Evolutionary conservation across 805 yeast species (phyloP).

Genomic region (Candida bentonensis): DNA sequence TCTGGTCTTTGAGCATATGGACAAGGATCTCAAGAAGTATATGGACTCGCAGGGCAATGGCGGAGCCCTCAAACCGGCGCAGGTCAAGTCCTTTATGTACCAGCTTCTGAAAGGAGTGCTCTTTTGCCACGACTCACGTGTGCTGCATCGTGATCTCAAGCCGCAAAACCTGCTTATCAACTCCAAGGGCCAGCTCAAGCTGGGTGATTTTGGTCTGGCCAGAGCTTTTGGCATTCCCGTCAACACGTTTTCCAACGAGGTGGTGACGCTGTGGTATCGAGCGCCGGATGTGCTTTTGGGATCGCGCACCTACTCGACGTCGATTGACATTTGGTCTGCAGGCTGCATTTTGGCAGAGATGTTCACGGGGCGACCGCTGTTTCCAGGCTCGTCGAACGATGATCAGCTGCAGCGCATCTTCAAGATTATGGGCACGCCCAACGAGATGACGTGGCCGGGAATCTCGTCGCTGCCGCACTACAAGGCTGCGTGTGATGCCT

Average conservation of each 20-base stretch:
- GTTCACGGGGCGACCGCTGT: slow-evolving; percentile 95
- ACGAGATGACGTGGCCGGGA: slow-evolving; percentile 96
- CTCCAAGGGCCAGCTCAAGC: slow-evolving; percentile 76
- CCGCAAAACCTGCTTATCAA: slow-evolving; percentile 90
- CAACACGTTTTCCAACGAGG: slow-evolving; percentile 93
- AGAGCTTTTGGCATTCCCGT: slow-evolving; percentile 97
- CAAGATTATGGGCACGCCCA: slow-evolving; percentile 92
- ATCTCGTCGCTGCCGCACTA: slow-evolving; percentile 69
- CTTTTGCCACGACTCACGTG: slow-evolving; percentile 75
- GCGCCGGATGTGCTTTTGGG: slow-evolving; percentile 96
- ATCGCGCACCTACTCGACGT: slow-evolving; percentile 87
- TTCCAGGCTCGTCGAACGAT: slow-evolving; percentile 93
- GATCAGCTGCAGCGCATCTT: slow-evolving; percentile 89
- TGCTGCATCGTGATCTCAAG: slow-evolving; percentile 73
- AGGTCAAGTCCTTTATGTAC: slow-evolving; percentile 85
- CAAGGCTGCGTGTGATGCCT: slow-evolving; percentile 67
- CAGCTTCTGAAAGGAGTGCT: slow-evolving; percentile 81
- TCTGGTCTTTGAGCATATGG: slow-evolving; percentile 85
- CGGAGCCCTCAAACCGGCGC: slow-evolving; percentile 58
- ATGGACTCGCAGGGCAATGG: slow-evolving; percentile 77
- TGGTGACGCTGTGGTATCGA: slow-evolving; percentile 94
- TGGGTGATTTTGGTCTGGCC: slow-evolving; percentile 95
- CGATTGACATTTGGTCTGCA: slow-evolving; percentile 97
- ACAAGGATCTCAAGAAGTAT: slow-evolving; percentile 82
- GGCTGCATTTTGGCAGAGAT: slow-evolving; percentile 97